Percentiles rank a stretch among this genome's conserved stretches.
These are phyloP conservation scores for Psilocybe cyanescens DNA, from an alignment of 768 basidiomycete genomes.

Conservation along the genomic window DNA sequence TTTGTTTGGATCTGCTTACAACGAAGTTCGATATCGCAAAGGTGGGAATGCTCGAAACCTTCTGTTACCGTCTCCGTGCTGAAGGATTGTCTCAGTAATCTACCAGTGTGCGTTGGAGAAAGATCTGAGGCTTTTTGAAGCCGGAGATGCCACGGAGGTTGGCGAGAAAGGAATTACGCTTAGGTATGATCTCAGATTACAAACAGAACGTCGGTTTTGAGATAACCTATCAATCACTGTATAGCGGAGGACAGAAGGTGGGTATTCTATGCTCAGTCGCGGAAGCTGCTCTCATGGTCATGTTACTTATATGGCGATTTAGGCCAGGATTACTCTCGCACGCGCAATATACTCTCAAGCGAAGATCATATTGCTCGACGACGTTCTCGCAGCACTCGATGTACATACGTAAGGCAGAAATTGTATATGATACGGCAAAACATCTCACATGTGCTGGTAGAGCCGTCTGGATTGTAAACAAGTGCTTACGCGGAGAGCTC, in stretches of 20 bases:
- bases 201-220: neutral
- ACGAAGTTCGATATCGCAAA: constrained; percentile 77
- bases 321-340: constrained; percentile 50
- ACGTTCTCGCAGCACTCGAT: constrained; percentile 72
- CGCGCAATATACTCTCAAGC: constrained; percentile 55
- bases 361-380: constrained; percentile 70
- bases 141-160: constrained; percentile 69
- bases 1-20: constrained; percentile 76
- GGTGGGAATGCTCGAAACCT: constrained; percentile 17
- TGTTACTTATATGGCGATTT: constrained; percentile 27
- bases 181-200: constrained; percentile 18
- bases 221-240: neutral
- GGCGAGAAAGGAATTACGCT: constrained; percentile 69
- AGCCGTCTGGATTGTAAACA: constrained; percentile 77
- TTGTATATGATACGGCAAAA: neutral
- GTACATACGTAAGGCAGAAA: constrained; percentile 27
- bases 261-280: neutral
- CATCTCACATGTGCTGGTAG: constrained; percentile 51
- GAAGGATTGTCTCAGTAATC: constrained; percentile 43
- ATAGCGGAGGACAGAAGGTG: constrained; percentile 49
- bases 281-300: neutral
- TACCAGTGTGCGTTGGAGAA: constrained; percentile 72
- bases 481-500: constrained; percentile 79
- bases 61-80: neutral
- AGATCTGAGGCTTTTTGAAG: constrained; percentile 68